Evolutionary conservation across 495 filamentous ascomycete species (phyloP).

Genomic region (Tirmania nivea): DNA sequence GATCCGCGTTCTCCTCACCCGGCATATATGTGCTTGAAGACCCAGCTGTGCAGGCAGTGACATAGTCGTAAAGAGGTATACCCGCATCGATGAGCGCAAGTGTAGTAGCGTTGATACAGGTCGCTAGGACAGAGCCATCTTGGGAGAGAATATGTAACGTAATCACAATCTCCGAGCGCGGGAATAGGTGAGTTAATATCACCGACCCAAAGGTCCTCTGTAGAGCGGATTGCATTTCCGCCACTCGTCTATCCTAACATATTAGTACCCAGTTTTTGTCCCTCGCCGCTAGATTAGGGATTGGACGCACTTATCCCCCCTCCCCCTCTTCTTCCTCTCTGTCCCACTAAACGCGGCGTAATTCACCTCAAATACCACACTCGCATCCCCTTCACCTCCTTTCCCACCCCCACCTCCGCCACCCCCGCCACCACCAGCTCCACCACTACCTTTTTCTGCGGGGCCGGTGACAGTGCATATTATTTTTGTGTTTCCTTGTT

Average conservation of each 20-base stretch:
- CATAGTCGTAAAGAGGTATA: constrained; percentile 78
- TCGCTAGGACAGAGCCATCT: constrained; percentile 76
- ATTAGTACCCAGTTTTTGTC: background rate
- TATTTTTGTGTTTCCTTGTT: constrained; percentile 91
- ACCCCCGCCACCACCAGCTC: constrained; percentile 13
- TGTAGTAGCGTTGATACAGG: constrained; percentile 76
- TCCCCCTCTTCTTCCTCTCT: constrained; percentile 53
- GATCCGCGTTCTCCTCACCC: constrained; percentile 52
- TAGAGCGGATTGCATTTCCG: constrained; percentile 60
- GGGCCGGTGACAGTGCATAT: constrained; percentile 82
- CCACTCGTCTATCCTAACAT: constrained; percentile 36
- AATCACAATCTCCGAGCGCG: constrained; percentile 64
- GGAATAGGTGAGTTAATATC: constrained; percentile 70
- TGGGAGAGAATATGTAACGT: constrained; percentile 70
- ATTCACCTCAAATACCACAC: constrained; percentile 48
- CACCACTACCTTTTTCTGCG: constrained; percentile 27
- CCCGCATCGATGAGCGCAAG: constrained; percentile 87
- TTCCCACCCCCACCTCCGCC: constrained; percentile 27
- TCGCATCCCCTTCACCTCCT: constrained; percentile 24
- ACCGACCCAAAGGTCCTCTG: constrained; percentile 47
- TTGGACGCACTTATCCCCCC: constrained; percentile 49
- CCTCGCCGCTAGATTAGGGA: background rate
- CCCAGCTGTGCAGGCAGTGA: constrained; percentile 71
- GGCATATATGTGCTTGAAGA: constrained; percentile 43
- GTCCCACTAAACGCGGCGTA: constrained; percentile 74